Evolutionary conservation across 164 flowering plant species (phyloP), one percentile per base, ranked within the genome.

Genomic region (Macadamia tetraphylla): DNA sequence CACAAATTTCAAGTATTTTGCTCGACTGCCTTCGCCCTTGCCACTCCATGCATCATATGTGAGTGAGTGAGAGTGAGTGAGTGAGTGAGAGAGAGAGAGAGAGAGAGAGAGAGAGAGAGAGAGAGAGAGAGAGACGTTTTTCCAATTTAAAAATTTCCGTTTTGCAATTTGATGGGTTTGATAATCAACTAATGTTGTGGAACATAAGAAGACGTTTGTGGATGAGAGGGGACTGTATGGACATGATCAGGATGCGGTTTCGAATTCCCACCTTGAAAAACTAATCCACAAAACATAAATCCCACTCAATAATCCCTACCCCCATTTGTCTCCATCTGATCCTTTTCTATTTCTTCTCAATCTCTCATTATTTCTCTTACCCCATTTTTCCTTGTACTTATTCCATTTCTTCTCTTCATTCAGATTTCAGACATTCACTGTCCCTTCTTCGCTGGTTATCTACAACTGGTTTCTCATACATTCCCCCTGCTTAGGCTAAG

Each of bases 181-280:
- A 49, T 30, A 68, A 68, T 51, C 64, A 48, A 31, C 65, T 8
- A 18, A 48, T 44, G 71, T 48, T 70, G 30, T 55, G 55, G 52
- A 56, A 44, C 71, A 69, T 53, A 62, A 14, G 66, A 69, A 61
- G 68, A 72, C 64, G 63, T 66, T 12, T 76, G 78, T 77, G 77
- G 81, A 75, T 59, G 73, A 70, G 72, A 75, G 72, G 56, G 5
- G 13, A 42, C 46, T 17, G 40, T 29, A 59, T 29, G 71, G 64
- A 32, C 53, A 32, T 71, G 69, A 72, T 55, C 66, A 46, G 46
- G 76, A 73, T 68, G 58, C 66, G 58, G 65, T 75, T 74, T 60
- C 74, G 52, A 72, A 70, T 75, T 31, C 73, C 31, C 77, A 76
- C 85, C 80, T 78, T 70, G 70, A 63, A 74, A 80, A 80, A 68